Base-by-base conservation (phyloP, 768 basidiomycete genomes). In the Boletus coccyginus region DNA sequence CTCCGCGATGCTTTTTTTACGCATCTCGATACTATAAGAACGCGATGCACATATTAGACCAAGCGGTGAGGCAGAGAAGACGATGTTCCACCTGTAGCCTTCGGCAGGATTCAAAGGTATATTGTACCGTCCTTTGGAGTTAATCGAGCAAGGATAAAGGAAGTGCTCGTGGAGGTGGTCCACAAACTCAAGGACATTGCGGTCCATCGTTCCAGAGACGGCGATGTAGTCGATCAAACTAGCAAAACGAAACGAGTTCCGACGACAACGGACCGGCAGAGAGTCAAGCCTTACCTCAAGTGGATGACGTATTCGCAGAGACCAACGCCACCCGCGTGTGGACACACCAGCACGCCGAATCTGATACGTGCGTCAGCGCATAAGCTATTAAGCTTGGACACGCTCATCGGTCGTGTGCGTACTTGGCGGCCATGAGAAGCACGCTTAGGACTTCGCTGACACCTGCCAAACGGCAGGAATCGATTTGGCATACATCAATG, bases 111-210 rank as follows among this genome's bases (percentile, higher is more conserved):
- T 83, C 55, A 63, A 74, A 0, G 94, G 94, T 5, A 95, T 90
- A 63, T 94, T 94, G 73, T 97, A 98, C 40, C 92, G 79, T 40
- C 94, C 95, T 16, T 80, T 80, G 2, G 73, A 59, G 73, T 95
- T 97, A 75, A 98, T 92, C 17, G 91, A 88, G 64, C 90, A 92
- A 3, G 93, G 94, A 57, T 85, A 85, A 42, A 87, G 75, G 74
- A 97, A 98, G 69, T 97, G 91, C 66, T 98, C 93, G 73, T 98
- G 95, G 39, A 98, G 78, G 70, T 97, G 95, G 68, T 93, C 88
- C 33, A 87, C 89, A 60, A 84, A 92, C 72, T 93, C 94, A 40
- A 98, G 85, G 5, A 97, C 95, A 68, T 98, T 97, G 48, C 90
- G 84, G 63, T 96, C 93, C 87, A 95, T 95, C 19, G 86, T 82